Conservation (phyloP, 1,284 basidiomycete species). For the Ceratobasidium sp. region DNA sequence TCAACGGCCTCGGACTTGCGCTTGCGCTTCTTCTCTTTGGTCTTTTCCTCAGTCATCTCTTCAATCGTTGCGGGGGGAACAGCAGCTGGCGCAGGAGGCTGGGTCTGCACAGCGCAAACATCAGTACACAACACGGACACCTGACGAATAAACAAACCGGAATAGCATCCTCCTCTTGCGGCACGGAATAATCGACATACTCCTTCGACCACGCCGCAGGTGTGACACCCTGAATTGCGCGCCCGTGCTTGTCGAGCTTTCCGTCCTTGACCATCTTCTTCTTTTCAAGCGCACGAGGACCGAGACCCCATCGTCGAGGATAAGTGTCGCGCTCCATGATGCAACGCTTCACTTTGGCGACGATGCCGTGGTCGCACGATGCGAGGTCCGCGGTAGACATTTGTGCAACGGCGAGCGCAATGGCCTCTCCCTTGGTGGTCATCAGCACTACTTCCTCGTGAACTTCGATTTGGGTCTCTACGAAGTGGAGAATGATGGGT, state of each 20-base stretch:
- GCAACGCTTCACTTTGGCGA: slow-evolving; percentile 98
- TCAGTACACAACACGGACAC: neutral
- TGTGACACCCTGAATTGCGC: slow-evolving; percentile 90
- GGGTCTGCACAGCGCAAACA: slow-evolving; percentile 47
- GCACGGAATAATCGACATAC: slow-evolving; percentile 88
- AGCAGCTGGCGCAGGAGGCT: slow-evolving; percentile 49
- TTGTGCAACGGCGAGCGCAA: slow-evolving; percentile 96
- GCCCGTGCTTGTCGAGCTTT: slow-evolving; percentile 95
- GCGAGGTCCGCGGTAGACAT: slow-evolving; percentile 99
- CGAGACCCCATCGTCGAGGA: slow-evolving; percentile 97
- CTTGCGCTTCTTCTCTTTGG: slow-evolving; percentile 51
- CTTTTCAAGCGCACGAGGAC: slow-evolving; percentile 96
- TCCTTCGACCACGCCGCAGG: slow-evolving; percentile 91
- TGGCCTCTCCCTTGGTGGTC: slow-evolving; percentile 99
- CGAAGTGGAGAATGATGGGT: neutral
- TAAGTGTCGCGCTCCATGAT: slow-evolving; percentile 99
- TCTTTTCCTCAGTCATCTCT: slow-evolving; percentile 46
- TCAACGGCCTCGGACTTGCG: slow-evolving; percentile 44
- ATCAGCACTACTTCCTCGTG: slow-evolving; percentile 99
- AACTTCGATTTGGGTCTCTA: slow-evolving; percentile 91
- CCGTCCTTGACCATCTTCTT: slow-evolving; percentile 98
- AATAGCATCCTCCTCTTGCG: slow-evolving; percentile 52
- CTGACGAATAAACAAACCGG: slow-evolving; percentile 35
- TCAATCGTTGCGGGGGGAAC: slow-evolving; percentile 46
- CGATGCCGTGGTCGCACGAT: slow-evolving; percentile 98